Conservation (phyloP, 352 stramenopile species). For the Thalassiosira mediterranea region DNA sequence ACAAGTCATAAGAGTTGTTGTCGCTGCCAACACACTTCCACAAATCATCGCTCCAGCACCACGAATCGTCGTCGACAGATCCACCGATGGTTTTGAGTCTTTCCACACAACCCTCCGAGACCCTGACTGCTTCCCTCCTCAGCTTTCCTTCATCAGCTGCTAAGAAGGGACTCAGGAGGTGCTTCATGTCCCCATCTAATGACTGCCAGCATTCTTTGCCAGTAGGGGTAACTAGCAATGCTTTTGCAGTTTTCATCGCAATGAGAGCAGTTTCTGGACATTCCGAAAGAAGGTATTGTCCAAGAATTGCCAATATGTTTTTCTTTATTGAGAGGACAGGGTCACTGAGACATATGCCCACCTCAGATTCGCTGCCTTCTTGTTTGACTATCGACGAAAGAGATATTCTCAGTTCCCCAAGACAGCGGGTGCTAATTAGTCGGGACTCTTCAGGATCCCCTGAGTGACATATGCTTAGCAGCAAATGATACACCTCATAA, state of each 20-base stretch:
- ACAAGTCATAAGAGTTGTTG: slow-evolving; percentile 55
- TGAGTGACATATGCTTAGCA: slow-evolving; percentile 55
- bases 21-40: slow-evolving; percentile 48
- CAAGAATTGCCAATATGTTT: slow-evolving; percentile 67
- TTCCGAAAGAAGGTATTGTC: slow-evolving; percentile 59
- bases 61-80: slow-evolving; percentile 35
- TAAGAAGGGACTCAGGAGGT: slow-evolving; percentile 43
- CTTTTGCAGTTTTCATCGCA: slow-evolving; percentile 71
- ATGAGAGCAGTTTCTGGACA: slow-evolving; percentile 61
- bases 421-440: slow-evolving; percentile 52
- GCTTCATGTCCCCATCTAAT: slow-evolving; percentile 46
- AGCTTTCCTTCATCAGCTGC: slow-evolving; percentile 32
- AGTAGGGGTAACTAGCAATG: slow-evolving; percentile 55
- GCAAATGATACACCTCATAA: slow-evolving; percentile 18
- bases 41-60: slow-evolving; percentile 75
- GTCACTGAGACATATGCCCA: slow-evolving; percentile 34
- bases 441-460: slow-evolving; percentile 58
- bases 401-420: slow-evolving; percentile 40
- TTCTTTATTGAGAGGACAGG: slow-evolving; percentile 51
- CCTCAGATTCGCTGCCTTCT: slow-evolving; percentile 8
- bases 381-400: slow-evolving; percentile 12
- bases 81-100: slow-evolving; percentile 35
- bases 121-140: slow-evolving; percentile 37
- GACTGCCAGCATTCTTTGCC: slow-evolving; percentile 56
- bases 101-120: slow-evolving; percentile 46